Evolutionary conservation across 345 rosid species (phyloP), one percentile per base, ranked within the genome.

Genomic region (Eucalyptus marginata): DNA sequence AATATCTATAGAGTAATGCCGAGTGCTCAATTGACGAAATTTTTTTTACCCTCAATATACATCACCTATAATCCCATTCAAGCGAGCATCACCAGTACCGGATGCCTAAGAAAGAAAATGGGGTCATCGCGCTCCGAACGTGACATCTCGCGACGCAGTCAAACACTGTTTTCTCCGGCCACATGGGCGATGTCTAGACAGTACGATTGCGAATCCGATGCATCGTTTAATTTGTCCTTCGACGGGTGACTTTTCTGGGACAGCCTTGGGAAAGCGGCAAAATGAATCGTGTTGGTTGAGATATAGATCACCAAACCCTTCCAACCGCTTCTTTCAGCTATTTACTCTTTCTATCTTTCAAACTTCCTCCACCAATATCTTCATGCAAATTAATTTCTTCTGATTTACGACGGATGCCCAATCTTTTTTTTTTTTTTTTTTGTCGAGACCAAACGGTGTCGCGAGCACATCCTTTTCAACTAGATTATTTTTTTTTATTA

Each of bases 261-360:
- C 62, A 52, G 58, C 58, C 58, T 8, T 52, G 58, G 29, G 62
- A 56, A 56, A 56, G 13, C 62, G 62, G 62, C 29, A 24, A 56
- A 56, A 20, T 76, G 47, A 49, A 47, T 89, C 84, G 64, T 36
- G 93, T 90, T 91, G 71, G 94, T 91, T 91, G 93, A 36, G 91
- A 90, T 88, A 50, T 88, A 31, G 94, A 89, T 91, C 91, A 91
- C 93, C 95, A 86, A 93, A 93, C 92, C 88, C 90, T 86, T 40
- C 93, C 93, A 93, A 88, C 93, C 68, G 91, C 94, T 88, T 66
- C 11, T 89, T 89, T 20, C 86, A 64, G 66, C 51, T 50, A 88
- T 49, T 86, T 90, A 71, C 90, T 91, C 90, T 88, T 88, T 68
- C 66, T 27, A 79, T 54, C 43, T 86, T 76, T 20, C 83, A 43